These are phyloP conservation scores for Nicotiana benthamiana DNA, from an alignment of 257 asterid species.

Conservation along the genomic window DNA sequence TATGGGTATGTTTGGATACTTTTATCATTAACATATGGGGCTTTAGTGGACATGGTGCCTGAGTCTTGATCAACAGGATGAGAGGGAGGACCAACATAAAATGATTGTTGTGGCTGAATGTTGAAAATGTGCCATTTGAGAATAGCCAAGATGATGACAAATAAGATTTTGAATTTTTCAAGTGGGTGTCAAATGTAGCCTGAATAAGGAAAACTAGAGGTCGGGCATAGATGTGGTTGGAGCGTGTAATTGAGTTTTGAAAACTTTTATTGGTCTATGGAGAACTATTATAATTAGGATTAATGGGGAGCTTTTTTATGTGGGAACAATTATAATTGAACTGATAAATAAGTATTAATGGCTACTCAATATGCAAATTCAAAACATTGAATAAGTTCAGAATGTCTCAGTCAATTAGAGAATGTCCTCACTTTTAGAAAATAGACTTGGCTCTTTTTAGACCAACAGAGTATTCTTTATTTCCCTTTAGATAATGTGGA, in stretches of 20 bases:
- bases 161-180: not conserved
- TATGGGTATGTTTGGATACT: not conserved
- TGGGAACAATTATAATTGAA: not conserved
- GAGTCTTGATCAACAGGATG: not conserved
- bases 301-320: not conserved
- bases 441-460: not conserved
- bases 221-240: not conserved
- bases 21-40: not conserved
- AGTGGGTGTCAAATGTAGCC: not conserved
- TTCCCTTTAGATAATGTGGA: not conserved
- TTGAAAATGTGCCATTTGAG: not conserved
- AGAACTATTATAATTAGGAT: not conserved
- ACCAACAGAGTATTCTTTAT: not conserved
- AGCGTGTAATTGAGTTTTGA: not conserved
- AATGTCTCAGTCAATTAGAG: not conserved
- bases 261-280: not conserved
- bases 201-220: not conserved
- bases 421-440: not conserved
- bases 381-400: not conserved
- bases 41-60: not conserved
- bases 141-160: not conserved
- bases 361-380: not conserved
- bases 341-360: not conserved
- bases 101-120: not conserved
- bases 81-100: not conserved